Evolutionary conservation across 73 alveolate species (phyloP).

Genomic region (Tetrahymena borealis): DNA sequence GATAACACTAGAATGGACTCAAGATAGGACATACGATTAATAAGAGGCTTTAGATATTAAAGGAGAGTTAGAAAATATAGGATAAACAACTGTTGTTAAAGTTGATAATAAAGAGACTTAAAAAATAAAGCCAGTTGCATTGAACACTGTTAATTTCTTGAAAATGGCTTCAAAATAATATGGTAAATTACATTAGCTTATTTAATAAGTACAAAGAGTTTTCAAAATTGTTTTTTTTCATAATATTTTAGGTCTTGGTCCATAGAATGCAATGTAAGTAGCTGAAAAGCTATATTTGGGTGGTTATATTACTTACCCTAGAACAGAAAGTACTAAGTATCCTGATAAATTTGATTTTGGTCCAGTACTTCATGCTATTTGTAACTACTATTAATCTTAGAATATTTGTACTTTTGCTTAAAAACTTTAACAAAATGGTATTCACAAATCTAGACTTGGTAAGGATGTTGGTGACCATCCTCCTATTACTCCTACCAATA

Average conservation of each 20-base stretch:
- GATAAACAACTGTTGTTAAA: slow-evolving; percentile 43
- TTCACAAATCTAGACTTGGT: slow-evolving; percentile 78
- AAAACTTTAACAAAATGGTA: neutral
- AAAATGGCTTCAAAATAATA: slow-evolving; percentile 79
- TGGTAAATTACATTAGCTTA: neutral
- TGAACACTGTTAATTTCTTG: slow-evolving; percentile 92
- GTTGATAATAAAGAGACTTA: slow-evolving; percentile 45
- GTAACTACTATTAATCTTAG: slow-evolving; percentile 3
- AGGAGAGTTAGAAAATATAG: neutral
- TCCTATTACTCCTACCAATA: slow-evolving; percentile 99
- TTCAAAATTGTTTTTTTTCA: neutral
- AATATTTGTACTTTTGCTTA: neutral
- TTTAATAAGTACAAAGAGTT: neutral
- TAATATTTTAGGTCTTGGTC: slow-evolving; percentile 80
- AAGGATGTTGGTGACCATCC: slow-evolving; percentile 99
- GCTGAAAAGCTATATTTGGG: slow-evolving; percentile 98
- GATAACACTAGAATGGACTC: slow-evolving; percentile 37
- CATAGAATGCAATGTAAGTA: slow-evolving; percentile 91
- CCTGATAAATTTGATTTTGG: slow-evolving; percentile 83
- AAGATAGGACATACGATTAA: slow-evolving; percentile 45
- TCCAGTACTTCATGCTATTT: slow-evolving; percentile 61
- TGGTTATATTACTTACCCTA: slow-evolving; percentile 98
- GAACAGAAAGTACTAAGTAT: slow-evolving; percentile 98
- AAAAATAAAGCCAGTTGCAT: slow-evolving; percentile 83
- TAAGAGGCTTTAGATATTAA: slow-evolving; percentile 27